phyloP scores from a whole-genome alignment of 2,329 filamentous ascomycete genomes.

The Colletotrichum godetiae region DNA sequence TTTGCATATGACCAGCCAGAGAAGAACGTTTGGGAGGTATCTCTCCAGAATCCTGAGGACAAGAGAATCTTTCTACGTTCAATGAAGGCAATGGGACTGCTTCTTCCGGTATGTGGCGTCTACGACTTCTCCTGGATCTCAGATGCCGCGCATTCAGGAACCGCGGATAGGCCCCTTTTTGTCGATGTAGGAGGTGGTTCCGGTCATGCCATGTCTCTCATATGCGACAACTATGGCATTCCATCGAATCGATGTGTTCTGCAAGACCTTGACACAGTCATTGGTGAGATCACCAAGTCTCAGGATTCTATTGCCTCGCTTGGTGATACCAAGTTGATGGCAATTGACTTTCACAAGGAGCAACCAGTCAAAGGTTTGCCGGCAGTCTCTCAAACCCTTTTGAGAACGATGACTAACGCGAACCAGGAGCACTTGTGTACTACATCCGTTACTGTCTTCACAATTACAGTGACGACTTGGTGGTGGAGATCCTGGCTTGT shows the following conservation, averaged over 20 bases:
- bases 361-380: conserved; percentile 36
- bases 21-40: conserved; percentile 46
- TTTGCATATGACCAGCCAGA: conserved; percentile 45
- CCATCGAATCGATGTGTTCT: conserved; percentile 18
- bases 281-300: background rate
- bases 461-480: conserved; percentile 48
- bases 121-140: conserved; percentile 47
- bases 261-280: conserved; percentile 37
- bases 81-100: conserved; percentile 33
- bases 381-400: background rate
- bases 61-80: conserved; percentile 39
- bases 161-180: conserved; percentile 36
- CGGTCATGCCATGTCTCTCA: conserved; percentile 38
- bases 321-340: background rate
- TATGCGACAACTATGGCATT: conserved; percentile 13
- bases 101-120: background rate
- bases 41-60: conserved; percentile 38
- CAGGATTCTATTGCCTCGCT: background rate
- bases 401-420: background rate
- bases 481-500: conserved; percentile 41
- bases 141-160: conserved; percentile 19
- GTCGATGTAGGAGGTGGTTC: conserved; percentile 49
- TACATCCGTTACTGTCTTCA: conserved; percentile 50
- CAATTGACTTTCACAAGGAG: conserved; percentile 36
- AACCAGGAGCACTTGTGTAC: conserved; percentile 48